A percentile compares a stretch with the other conserved stretches of the same genome.
Conservation (phyloP, 179 eudicot species). For the Camellia oleifera region DNA sequence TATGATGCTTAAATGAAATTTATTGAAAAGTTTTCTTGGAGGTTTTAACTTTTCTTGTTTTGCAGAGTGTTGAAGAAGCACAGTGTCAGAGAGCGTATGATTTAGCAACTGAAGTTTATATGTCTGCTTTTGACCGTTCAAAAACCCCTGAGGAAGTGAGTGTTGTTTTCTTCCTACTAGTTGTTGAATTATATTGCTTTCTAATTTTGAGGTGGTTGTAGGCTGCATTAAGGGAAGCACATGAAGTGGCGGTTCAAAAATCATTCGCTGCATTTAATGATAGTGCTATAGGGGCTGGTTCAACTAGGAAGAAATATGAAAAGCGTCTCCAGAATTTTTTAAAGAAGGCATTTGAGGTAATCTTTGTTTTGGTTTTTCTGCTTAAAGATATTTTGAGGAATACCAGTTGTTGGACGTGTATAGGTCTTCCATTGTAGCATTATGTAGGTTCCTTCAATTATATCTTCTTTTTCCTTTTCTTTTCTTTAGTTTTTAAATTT, state of each 20-base stretch:
- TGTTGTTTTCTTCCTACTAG: slow-evolving; percentile 10
- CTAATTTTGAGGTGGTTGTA: slow-evolving; percentile 27
- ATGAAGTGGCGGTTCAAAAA: slow-evolving; percentile 77
- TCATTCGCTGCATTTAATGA: slow-evolving; percentile 62
- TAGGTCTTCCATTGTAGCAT: background rate
- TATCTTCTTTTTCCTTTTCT: background rate
- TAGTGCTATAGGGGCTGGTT: slow-evolving; percentile 87
- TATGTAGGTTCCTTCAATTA: background rate
- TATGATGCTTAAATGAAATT: too few species aligned
- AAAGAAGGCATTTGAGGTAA: slow-evolving; percentile 90
- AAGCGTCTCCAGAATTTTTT: slow-evolving; percentile 69
- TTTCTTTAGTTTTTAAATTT: too few species aligned
- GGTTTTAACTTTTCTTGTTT: slow-evolving; percentile 10
- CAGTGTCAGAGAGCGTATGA: slow-evolving; percentile 96
- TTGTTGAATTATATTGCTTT: slow-evolving; percentile 10
- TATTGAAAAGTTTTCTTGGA: background rate
- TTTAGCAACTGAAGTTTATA: slow-evolving; percentile 74
- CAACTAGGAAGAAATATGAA: slow-evolving; percentile 78
- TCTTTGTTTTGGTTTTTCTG: background rate
- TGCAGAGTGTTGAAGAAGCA: slow-evolving; percentile 95
- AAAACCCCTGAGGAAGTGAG: slow-evolving; percentile 95
- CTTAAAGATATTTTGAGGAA: background rate
- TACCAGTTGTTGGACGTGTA: too few species aligned
- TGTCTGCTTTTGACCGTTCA: slow-evolving; percentile 83
- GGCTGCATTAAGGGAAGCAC: slow-evolving; percentile 86